phyloP scores from a whole-genome alignment of 805 yeast genomes.

The Candida insectalens region DNA sequence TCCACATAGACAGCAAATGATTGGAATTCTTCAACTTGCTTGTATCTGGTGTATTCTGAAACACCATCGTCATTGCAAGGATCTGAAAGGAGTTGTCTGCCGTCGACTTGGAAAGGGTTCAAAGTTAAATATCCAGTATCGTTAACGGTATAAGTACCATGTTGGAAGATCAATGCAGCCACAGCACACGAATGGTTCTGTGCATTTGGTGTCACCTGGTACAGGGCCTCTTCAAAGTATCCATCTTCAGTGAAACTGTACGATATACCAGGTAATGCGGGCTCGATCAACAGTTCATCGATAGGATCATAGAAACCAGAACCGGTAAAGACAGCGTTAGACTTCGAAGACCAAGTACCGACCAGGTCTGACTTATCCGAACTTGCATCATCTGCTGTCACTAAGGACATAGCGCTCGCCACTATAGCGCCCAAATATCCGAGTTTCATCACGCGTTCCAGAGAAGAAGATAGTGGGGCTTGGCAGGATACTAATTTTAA shows the following conservation, averaged over 20 bases:
- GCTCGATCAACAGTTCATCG: constrained; percentile 89
- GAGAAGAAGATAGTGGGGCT: too few species aligned
- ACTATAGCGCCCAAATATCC: too few species aligned
- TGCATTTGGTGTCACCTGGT: constrained; percentile 67
- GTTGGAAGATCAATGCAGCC: constrained; percentile 80
- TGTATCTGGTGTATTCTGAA: constrained; percentile 64
- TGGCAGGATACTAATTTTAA: too few species aligned
- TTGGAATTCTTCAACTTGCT: constrained; percentile 52
- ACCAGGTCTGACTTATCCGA: constrained; percentile 26
- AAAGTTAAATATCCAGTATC: constrained; percentile 60
- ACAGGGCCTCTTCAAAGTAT: constrained; percentile 79
- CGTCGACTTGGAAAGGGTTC: constrained; percentile 77
- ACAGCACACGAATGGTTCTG: constrained; percentile 71
- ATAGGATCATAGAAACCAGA: constrained; percentile 95
- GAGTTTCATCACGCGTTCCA: too few species aligned
- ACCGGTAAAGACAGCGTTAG: constrained; percentile 92
- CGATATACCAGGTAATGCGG: constrained; percentile 89
- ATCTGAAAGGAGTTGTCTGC: constrained; percentile 80
- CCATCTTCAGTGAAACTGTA: constrained; percentile 93
- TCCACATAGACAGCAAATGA: constrained; percentile 55
- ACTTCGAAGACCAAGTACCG: constrained; percentile 95
- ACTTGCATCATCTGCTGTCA: constrained; percentile 4
- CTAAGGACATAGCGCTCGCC: not conserved
- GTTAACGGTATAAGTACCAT: constrained; percentile 64
- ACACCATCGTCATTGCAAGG: constrained; percentile 66